Percentiles rank a stretch among this genome's conserved stretches.
phyloP scores from a whole-genome alignment of 805 yeast genomes.

The Saccharomyces paradoxus region DNA sequence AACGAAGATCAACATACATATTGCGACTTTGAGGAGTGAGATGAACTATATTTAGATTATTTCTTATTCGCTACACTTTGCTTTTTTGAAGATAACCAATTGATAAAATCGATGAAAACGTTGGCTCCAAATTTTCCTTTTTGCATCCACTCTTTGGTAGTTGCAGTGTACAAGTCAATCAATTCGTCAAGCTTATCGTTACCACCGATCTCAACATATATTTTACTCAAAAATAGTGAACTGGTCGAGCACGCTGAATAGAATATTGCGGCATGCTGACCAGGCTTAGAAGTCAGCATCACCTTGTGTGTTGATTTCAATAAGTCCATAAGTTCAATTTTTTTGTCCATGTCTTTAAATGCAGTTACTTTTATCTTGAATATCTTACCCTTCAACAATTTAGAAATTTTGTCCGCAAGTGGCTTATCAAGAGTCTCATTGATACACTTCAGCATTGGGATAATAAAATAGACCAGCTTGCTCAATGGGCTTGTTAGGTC shows the following conservation, averaged over 20 bases:
- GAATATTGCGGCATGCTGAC: constrained; percentile 33
- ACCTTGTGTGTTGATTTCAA: constrained; percentile 39
- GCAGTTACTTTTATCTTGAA: constrained; percentile 39
- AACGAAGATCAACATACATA: not conserved
- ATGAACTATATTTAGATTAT: not conserved
- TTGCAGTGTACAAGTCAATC: constrained; percentile 45
- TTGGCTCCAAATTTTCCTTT: constrained; percentile 22
- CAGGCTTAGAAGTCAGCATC: constrained; percentile 31
- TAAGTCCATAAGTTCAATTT: constrained; percentile 10
- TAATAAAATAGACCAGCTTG: constrained; percentile 35
- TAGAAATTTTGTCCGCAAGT: constrained; percentile 68
- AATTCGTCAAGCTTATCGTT: constrained; percentile 36
- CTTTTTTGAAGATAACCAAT: constrained; percentile 62
- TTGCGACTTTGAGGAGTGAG: not conserved
- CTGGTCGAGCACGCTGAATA: constrained; percentile 51
- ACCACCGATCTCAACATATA: constrained; percentile 30
- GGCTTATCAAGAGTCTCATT: constrained; percentile 59
- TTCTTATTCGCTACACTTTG: constrained; percentile 2
- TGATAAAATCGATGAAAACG: constrained; percentile 67
- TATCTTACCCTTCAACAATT: constrained; percentile 53
- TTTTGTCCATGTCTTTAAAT: constrained; percentile 11
- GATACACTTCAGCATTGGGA: constrained; percentile 56
- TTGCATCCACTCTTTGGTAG: constrained; percentile 55
- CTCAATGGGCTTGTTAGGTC: constrained; percentile 9
- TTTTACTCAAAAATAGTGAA: constrained; percentile 49